Percentiles rank a stretch among this genome's conserved stretches.
Evolutionary conservation across 306 rosid genomes (phyloP).

Genomic region (Begonia peltatifolia): DNA sequence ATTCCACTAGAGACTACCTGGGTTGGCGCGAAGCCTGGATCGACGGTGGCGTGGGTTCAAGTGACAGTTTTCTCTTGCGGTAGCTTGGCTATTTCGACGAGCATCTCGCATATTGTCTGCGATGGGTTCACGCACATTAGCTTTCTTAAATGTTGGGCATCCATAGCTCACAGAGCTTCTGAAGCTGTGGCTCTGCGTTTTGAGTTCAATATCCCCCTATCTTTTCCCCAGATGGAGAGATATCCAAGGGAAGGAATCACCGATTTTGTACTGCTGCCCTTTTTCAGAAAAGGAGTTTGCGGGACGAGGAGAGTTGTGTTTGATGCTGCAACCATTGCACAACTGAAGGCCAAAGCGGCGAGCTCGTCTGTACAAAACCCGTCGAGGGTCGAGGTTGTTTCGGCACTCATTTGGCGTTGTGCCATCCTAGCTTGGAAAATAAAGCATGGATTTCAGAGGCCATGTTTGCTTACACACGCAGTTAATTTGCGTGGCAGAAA

Average conservation of each 20-base stretch:
- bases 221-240: no score
- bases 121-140: conserved; percentile 12
- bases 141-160: conserved; percentile 13
- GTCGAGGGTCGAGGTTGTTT: conserved; percentile 5
- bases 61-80: conserved; percentile 16
- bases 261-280: neutral
- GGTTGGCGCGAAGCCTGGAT: neutral
- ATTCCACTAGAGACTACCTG: conserved; percentile 2
- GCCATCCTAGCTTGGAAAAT: neutral
- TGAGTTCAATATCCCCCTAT: no score
- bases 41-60: conserved; percentile 8
- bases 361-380: neutral
- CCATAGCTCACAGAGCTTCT: conserved; percentile 1
- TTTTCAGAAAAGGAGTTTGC: neutral
- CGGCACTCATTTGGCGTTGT: conserved; percentile 5
- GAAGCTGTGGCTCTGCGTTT: no score
- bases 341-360: neutral
- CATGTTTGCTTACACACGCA: neutral
- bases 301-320: conserved; percentile 12
- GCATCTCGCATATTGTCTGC: conserved; percentile 16
- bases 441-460: neutral
- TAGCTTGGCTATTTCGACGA: conserved; percentile 12
- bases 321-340: neutral
- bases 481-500: conserved; percentile 12
- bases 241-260: neutral